Percentiles rank a stretch among this genome's conserved stretches.
These are phyloP conservation scores for Gaillardinia entomophila DNA, from an alignment of 805 yeast species.

Conservation along the genomic window DNA sequence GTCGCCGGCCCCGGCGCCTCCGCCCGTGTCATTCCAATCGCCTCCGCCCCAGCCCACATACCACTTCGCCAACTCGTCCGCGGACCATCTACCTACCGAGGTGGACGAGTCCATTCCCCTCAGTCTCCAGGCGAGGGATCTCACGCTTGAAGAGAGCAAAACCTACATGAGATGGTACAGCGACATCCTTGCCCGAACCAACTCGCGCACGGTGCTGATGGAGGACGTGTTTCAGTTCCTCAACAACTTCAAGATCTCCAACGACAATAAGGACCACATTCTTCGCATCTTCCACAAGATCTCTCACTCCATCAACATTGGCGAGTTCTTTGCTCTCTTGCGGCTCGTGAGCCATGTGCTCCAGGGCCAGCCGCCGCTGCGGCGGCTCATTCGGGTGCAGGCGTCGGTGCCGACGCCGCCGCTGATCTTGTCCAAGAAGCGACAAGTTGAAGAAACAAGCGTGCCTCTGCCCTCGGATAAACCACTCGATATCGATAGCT, in stretches of 20 bases:
- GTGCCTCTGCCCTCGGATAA: conserved; percentile 6
- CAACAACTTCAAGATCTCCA: conserved; percentile 65
- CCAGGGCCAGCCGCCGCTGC: conserved; percentile 45
- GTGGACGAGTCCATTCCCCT: conserved; percentile 49
- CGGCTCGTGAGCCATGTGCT: conserved; percentile 74
- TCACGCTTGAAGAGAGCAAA: conserved; percentile 71
- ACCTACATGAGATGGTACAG: conserved; percentile 94
- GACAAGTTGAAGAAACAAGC: conserved; percentile 39
- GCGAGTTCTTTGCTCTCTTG: conserved; percentile 84
- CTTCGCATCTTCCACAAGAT: conserved; percentile 46
- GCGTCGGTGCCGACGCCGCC: conserved; percentile 78
- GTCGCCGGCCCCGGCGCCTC: conserved; percentile 5
- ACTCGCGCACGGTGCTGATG: conserved; percentile 59
- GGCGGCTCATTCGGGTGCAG: conserved; percentile 44
- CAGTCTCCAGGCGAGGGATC: conserved; percentile 59
- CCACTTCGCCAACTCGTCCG: conserved; percentile 7
- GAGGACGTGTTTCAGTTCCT: conserved; percentile 77
- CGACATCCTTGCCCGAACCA: conserved; percentile 69
- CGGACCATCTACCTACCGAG: conserved; percentile 7
- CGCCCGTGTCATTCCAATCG: conserved; percentile 8
- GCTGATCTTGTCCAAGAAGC: conserved; percentile 62
- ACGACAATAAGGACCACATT: conserved; percentile 45
- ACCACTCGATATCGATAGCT: conserved; percentile 75
- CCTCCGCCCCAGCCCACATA: conserved; percentile 1
- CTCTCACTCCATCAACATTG: conserved; percentile 63